Base-by-base conservation (phyloP, 2,329 filamentous ascomycete genomes). In the Colletotrichum sp. region DNA sequence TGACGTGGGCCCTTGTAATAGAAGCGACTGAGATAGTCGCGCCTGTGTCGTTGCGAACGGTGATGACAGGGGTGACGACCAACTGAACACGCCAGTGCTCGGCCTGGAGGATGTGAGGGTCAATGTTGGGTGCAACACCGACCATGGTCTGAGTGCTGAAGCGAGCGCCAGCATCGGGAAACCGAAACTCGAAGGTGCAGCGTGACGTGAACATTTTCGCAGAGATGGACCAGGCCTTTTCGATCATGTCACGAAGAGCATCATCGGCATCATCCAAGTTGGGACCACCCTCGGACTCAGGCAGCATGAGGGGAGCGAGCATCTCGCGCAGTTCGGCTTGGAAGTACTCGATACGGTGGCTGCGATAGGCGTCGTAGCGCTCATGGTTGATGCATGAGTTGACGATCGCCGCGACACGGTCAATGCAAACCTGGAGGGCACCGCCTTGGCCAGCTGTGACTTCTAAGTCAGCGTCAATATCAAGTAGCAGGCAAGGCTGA, bases 51-150 rank as follows among this genome's bases (percentile, higher is more conserved):
- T 90, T 89, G 36, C 89, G 86, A 78, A 90, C 86, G 3, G 89
- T 91, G 61, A 92, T 86, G 10, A 88, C 86, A 1, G 90, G 90
- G 0, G 90, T 91, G 7, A 90, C 87, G 32, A 90, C 88, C 3
- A 91, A 84, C 69, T 88, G 87, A n/a, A 92, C 81, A 7, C 90
- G 87, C 82, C 85, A 88, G 79, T 91, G 89, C 78, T 85, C 85
- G 8, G 85, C 82, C 82, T 91, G 89, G 24, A 91, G 81, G 67
- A 87, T 83, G 71, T 84, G 80, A 1, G 86, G 83, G 43, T 87
- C 84, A 32, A 83, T 79, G 43, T 80, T 77, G 28, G 85, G 84
- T 81, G 89, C 89, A 76, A 89, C 84, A 70, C 78, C 86, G 61
- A 83, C 82, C 87, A 89, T 92, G 78, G 83, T 85, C 78, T 88